Base-by-base conservation (phyloP, 225 moss, liverwort and hornwort species). In the Sphagnum contortum region DNA sequence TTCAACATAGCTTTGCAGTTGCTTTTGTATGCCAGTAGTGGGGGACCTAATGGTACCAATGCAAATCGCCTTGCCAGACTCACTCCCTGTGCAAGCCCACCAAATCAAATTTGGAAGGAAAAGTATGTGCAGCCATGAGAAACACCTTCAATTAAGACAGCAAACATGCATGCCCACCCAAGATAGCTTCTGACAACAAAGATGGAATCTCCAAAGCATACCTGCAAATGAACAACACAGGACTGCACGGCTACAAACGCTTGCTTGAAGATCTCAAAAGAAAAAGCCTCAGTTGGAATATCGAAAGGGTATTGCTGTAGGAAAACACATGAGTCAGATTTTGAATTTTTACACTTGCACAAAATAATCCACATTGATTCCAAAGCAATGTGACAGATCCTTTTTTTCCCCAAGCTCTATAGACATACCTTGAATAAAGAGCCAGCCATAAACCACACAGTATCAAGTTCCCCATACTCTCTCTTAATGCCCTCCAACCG, bases 401-500 rank as follows among this genome's bases (percentile, higher is more conserved):
- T 29, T 0, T 29, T 29, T 29, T 29, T 29, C 29, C 29, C 29
- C 29, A 9, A 52, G 52, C 7, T 61, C 45, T 47, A 12, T n/a
- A 47, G 47, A 7, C 66, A 67, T 62, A 96, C 96, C 96, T 98
- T 93, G 72, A 98, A 98, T 68, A 98, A 78, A 45, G 98, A 98
- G 65, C 98, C 98, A 75, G 98, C 98, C 98, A 98, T 98, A 70
- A 93, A 98, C 98, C 98, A 98, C 50, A 98, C 98, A 3, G 98
- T 98, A 75, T 98, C 98, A 48, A 98, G 82, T 71, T 98, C 98
- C 71, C 80, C 82, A 66, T 98, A 98, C 76, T 98, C 98, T 66
- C 91, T 83, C 73, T 93, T 93, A 64, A 98, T 98, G 65, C 98
- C 98, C 61, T 85, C 91, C 73, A 98, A 73, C 73, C 98, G 90